These are phyloP conservation scores for Daldinia caldariorum DNA, from an alignment of 495 filamentous ascomycete species.

Conservation along the genomic window DNA sequence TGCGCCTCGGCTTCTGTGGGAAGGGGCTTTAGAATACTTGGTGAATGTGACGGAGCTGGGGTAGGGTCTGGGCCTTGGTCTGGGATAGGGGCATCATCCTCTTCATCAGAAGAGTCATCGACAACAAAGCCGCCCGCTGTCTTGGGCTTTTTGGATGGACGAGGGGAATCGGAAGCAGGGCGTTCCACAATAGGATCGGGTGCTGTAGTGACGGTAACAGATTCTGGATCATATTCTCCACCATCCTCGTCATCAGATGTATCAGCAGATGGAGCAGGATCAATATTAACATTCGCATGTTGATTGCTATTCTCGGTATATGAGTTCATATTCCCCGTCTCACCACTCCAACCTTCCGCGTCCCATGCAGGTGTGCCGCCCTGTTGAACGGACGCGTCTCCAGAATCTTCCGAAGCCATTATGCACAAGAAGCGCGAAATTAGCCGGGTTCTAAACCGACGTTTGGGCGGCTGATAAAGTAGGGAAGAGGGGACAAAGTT, in stretches of 20 bases:
- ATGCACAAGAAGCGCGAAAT: slow-evolving; percentile 10
- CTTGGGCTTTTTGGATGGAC: slow-evolving; percentile 65
- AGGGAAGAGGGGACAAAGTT: not conserved
- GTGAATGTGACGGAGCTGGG: slow-evolving; percentile 11
- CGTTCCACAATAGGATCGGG: slow-evolving; percentile 45
- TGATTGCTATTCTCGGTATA: slow-evolving; percentile 65
- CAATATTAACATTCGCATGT: slow-evolving; percentile 56
- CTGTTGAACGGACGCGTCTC: slow-evolving; percentile 50
- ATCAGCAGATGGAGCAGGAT: slow-evolving; percentile 59
- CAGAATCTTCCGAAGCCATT: slow-evolving; percentile 50
- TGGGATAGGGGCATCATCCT: slow-evolving; percentile 52
- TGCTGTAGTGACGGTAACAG: slow-evolving; percentile 51
- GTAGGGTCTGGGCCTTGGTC: slow-evolving; percentile 10
- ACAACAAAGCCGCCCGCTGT: slow-evolving; percentile 83
- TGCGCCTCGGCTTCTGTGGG: slow-evolving; percentile 24
- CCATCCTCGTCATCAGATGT: slow-evolving; percentile 55
- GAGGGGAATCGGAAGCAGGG: slow-evolving; percentile 47
- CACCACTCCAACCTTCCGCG: slow-evolving; percentile 64
- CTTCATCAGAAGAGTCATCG: slow-evolving; percentile 71
- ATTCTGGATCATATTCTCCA: slow-evolving; percentile 63
- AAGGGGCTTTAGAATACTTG: slow-evolving; percentile 30
- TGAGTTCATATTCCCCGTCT: slow-evolving; percentile 60
- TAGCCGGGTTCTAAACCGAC: not conserved
- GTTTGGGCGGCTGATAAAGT: not conserved
- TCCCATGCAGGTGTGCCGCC: slow-evolving; percentile 49